Evolutionary conservation across 2,329 filamentous ascomycete species (phyloP).

Genomic region (Sporothrix curviconia): DNA sequence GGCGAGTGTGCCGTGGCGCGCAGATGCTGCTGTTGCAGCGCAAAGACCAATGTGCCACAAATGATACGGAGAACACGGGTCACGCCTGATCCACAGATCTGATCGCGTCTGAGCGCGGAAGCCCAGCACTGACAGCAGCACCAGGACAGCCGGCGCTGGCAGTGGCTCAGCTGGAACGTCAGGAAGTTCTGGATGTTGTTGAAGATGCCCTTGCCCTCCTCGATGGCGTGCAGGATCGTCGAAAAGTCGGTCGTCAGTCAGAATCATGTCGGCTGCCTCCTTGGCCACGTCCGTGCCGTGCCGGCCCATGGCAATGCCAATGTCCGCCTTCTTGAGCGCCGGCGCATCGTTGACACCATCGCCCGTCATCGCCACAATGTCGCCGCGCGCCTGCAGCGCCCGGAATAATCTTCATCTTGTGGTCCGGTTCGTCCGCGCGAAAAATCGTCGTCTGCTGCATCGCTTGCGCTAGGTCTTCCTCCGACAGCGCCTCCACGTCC

Average conservation of each 20-base stretch:
- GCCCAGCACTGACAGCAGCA: slow-evolving; percentile 87
- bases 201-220: slow-evolving; percentile 98
- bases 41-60: too few relatives aligned
- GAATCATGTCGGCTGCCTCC: slow-evolving; percentile 88
- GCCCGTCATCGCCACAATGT: slow-evolving; percentile 98
- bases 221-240: slow-evolving; percentile 88
- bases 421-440: slow-evolving; percentile 90
- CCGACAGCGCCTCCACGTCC: slow-evolving; percentile 88
- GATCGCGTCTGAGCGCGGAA: slow-evolving; percentile 96
- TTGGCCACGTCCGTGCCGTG: slow-evolving; percentile 96
- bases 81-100: slow-evolving; percentile 99
- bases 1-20: slow-evolving; percentile 91
- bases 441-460: slow-evolving; percentile 91
- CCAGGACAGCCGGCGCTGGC: slow-evolving; percentile 87
- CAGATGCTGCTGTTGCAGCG: slow-evolving; percentile 95
- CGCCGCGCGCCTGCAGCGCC: slow-evolving; percentile 83
- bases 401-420: slow-evolving; percentile 96
- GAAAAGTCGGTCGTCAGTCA: slow-evolving; percentile 86
- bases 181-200: slow-evolving; percentile 99
- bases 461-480: slow-evolving; percentile 73
- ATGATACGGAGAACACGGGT: neutral
- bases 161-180: slow-evolving; percentile 96
- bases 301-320: slow-evolving; percentile 94
- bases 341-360: slow-evolving; percentile 98
- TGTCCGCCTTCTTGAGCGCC: slow-evolving; percentile 92